phyloP scores from a whole-genome alignment of 2,329 filamentous ascomycete species.

The Trichoderma koningiopsis region DNA sequence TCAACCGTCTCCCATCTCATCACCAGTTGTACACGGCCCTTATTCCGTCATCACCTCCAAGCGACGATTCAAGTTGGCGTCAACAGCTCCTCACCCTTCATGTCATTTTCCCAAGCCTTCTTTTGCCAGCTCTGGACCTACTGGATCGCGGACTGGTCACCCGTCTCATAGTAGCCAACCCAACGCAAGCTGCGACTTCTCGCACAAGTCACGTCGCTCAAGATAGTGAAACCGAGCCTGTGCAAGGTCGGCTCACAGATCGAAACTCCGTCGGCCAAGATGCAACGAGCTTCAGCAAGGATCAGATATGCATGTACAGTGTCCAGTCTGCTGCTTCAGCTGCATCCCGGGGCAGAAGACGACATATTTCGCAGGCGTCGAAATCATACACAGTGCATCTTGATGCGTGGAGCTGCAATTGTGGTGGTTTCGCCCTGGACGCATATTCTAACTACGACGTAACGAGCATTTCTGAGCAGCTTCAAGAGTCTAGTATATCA shows the following conservation, averaged over 20 bases:
- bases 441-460: slow-evolving; percentile 54
- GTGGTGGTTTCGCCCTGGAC: slow-evolving; percentile 78
- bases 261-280: not conserved
- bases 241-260: not conserved
- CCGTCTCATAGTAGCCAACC: slow-evolving; percentile 42
- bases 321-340: slow-evolving; percentile 61
- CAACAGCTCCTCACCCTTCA: slow-evolving; percentile 77
- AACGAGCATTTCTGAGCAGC: not conserved
- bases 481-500: not conserved
- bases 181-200: not conserved
- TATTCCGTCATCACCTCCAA: slow-evolving; percentile 44
- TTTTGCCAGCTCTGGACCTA: slow-evolving; percentile 85
- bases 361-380: slow-evolving; percentile 27
- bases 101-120: slow-evolving; percentile 76
- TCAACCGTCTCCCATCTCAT: slow-evolving; percentile 38
- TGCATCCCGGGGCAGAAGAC: slow-evolving; percentile 31
- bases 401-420: slow-evolving; percentile 83
- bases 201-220: not conserved
- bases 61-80: slow-evolving; percentile 39
- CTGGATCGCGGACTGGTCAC: slow-evolving; percentile 76
- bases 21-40: slow-evolving; percentile 53
- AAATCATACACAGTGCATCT: slow-evolving; percentile 70
- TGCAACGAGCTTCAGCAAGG: not conserved
- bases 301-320: slow-evolving; percentile 53
- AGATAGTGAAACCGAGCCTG: not conserved